phyloP scores from a whole-genome alignment of 495 filamentous ascomycete species.

The Eremomyces bilateralis region DNA sequence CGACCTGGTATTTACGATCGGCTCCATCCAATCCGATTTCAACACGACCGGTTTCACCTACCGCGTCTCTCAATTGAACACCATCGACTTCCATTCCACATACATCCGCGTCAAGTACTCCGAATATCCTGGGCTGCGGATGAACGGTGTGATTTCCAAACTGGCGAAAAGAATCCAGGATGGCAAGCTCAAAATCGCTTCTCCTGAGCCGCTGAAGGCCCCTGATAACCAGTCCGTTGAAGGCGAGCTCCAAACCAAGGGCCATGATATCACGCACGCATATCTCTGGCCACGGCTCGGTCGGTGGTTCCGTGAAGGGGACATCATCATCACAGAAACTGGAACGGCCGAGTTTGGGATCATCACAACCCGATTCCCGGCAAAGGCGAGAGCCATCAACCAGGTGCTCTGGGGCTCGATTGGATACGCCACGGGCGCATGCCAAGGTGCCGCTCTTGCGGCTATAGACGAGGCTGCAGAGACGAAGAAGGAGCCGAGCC shows the following conservation, averaged over 20 bases:
- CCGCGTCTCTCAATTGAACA: conserved; percentile 54
- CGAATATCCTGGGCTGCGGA: conserved; percentile 55
- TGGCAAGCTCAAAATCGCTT: conserved; percentile 25
- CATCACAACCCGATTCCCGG: conserved; percentile 67
- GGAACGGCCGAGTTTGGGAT: conserved; percentile 83
- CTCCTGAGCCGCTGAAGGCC: conserved; percentile 20
- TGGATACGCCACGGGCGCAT: conserved; percentile 21
- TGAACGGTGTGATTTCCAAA: conserved; percentile 71
- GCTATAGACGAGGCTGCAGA: conserved; percentile 16
- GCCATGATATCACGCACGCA: conserved; percentile 49
- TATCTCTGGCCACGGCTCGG: conserved; percentile 76
- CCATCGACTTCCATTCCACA: conserved; percentile 72
- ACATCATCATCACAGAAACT: conserved; percentile 74
- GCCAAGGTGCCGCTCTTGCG: conserved; percentile 26
- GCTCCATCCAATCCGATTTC: conserved; percentile 72
- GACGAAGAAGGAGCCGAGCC: conserved; percentile 5
- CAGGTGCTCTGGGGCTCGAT: conserved; percentile 85
- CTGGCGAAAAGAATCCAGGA: conserved; percentile 32
- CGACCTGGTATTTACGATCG: conserved; percentile 67
- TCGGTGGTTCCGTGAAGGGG: conserved; percentile 50
- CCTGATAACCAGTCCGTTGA: conserved; percentile 24
- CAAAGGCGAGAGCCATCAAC: conserved; percentile 49
- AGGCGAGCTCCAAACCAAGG: conserved; percentile 13
- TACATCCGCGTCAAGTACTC: conserved; percentile 38
- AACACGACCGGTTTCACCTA: conserved; percentile 85